phyloP scores from a whole-genome alignment of 805 yeast genomes.

The Teunomyces panamensis region DNA sequence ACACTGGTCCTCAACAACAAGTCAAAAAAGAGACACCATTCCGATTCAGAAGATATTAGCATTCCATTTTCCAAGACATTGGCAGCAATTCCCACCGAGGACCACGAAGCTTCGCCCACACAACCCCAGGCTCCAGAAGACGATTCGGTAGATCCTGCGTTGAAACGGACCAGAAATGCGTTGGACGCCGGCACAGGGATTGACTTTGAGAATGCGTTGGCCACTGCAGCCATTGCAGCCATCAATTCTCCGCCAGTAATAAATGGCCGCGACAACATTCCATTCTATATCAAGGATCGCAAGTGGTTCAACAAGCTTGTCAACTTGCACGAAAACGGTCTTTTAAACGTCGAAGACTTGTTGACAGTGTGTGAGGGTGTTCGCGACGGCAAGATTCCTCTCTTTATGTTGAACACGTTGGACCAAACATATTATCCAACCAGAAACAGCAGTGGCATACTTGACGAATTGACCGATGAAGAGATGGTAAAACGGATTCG shows the following conservation, averaged over 20 bases:
- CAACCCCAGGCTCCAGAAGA: constrained; percentile 14
- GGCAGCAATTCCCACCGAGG: constrained; percentile 9
- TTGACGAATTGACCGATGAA: constrained; percentile 21
- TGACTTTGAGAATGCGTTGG: constrained; percentile 25
- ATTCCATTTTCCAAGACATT: constrained; percentile 8
- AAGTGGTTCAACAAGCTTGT: constrained; percentile 37
- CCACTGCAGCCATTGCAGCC: constrained; percentile 32
- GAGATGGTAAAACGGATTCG: constrained; percentile 31
- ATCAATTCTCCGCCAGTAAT: constrained; percentile 28
- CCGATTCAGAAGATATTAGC: constrained; percentile 3
- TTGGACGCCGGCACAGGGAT: constrained; percentile 9
- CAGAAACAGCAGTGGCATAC: constrained; percentile 13
- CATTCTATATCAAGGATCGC: constrained; percentile 32
- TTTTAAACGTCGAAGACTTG: constrained; percentile 28
- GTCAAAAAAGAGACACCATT: constrained; percentile 6
- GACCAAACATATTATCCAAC: constrained; percentile 30
- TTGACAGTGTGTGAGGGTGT: constrained; percentile 34
- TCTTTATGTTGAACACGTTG: constrained; percentile 32
- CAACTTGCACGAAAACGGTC: constrained; percentile 23
- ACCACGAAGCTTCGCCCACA: constrained; percentile 4
- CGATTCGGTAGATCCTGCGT: constrained; percentile 28
- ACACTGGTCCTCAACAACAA: constrained; percentile 3
- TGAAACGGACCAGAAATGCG: constrained; percentile 20
- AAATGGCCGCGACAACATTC: constrained; percentile 18
- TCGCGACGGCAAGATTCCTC: constrained; percentile 35